Conservation (phyloP, 495 filamentous ascomycete genomes). For the Podospora appendiculata region DNA sequence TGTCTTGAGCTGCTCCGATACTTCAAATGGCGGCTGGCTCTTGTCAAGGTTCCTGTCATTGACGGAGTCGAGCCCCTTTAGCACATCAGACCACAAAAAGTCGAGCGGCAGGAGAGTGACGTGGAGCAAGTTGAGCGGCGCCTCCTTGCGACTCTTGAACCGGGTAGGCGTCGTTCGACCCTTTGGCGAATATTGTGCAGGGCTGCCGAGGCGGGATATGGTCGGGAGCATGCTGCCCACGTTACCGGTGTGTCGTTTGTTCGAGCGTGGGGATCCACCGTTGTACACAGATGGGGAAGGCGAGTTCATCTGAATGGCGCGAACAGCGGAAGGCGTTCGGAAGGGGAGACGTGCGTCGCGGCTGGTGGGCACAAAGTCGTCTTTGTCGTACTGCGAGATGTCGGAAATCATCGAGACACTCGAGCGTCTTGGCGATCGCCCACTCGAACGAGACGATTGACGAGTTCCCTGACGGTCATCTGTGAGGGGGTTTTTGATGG, state of each 20-base stretch:
- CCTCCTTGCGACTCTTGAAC: slow-evolving; percentile 41
- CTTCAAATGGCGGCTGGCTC: slow-evolving; percentile 10
- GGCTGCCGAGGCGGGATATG: slow-evolving; percentile 38
- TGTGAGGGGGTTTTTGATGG: slow-evolving; percentile 2
- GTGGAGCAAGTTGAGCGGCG: slow-evolving; percentile 79
- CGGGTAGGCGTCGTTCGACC: slow-evolving; percentile 49
- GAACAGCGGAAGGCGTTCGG: slow-evolving; percentile 64
- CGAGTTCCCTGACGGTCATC: slow-evolving; percentile 6
- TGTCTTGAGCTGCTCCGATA: slow-evolving; percentile 47
- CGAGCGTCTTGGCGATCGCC: slow-evolving; percentile 20
- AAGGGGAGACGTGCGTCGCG: slow-evolving; percentile 33
- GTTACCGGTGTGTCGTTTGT: slow-evolving; percentile 12
- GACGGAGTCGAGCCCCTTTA: slow-evolving; percentile 30
- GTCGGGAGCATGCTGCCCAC: slow-evolving; percentile 35
- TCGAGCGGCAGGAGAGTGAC: slow-evolving; percentile 72
- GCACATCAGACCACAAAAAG: slow-evolving; percentile 56
- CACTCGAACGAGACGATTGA: slow-evolving; percentile 4
- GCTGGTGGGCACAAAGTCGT: slow-evolving; percentile 31
- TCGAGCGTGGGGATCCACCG: slow-evolving; percentile 39
- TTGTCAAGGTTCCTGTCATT: slow-evolving; percentile 12
- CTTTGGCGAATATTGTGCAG: slow-evolving; percentile 48
- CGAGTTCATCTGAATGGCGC: slow-evolving; percentile 71
- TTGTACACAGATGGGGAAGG: slow-evolving; percentile 44
- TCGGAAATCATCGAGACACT: slow-evolving; percentile 32
- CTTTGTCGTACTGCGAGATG: slow-evolving; percentile 35